These are phyloP conservation scores for Ogataea trehalophila DNA, from an alignment of 805 yeast species.

Conservation along the genomic window DNA sequence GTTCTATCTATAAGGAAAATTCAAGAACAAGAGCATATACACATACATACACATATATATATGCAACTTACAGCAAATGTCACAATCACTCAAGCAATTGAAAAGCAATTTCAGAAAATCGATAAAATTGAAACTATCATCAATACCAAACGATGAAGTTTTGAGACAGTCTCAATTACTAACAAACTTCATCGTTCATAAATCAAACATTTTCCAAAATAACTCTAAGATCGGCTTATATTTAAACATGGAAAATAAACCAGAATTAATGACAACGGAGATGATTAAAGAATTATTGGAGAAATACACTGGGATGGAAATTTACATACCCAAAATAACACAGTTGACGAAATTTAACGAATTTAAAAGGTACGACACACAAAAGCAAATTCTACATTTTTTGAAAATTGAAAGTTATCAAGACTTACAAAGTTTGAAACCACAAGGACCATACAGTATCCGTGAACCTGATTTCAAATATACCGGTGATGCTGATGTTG, in stretches of 20 bases:
- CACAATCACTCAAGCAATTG: neutral
- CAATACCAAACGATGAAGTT: neutral
- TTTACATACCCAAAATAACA: constrained; percentile 52
- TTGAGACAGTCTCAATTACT: neutral
- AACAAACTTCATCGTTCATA: neutral
- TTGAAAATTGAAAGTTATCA: constrained; percentile 39
- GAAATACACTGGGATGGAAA: constrained; percentile 33
- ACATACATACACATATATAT: too few species aligned
- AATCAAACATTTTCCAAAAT: constrained; percentile 30
- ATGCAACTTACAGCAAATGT: neutral
- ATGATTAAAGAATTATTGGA: constrained; percentile 50
- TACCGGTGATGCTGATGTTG: constrained; percentile 3
- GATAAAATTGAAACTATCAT: neutral
- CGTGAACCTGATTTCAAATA: constrained; percentile 52
- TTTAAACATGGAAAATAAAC: constrained; percentile 65
- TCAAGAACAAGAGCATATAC: too few species aligned
- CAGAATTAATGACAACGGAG: constrained; percentile 57
- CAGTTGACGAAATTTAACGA: constrained; percentile 25
- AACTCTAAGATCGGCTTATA: constrained; percentile 59
- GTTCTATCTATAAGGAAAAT: too few species aligned
- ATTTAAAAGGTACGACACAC: constrained; percentile 20
- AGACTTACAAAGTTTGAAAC: constrained; percentile 44
- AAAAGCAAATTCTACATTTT: constrained; percentile 51
- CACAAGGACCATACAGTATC: constrained; percentile 64
- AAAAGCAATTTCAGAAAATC: neutral